These are phyloP conservation scores for Pseudonectria buxi DNA, from an alignment of 2,329 filamentous ascomycete species.

Conservation along the genomic window DNA sequence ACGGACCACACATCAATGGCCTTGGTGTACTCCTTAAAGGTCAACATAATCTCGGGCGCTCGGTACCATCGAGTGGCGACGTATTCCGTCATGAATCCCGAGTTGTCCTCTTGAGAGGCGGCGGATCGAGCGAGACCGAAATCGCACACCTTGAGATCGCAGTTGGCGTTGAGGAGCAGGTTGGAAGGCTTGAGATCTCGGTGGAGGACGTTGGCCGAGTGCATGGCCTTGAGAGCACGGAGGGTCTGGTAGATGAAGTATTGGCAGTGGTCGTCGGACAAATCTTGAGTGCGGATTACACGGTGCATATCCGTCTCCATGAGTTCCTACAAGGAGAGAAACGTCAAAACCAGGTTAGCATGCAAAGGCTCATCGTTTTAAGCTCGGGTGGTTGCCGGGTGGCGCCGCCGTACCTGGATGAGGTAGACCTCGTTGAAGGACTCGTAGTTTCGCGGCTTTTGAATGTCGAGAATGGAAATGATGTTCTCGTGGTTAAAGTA, in stretches of 20 bases:
- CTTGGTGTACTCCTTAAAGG: slow-evolving; percentile 99
- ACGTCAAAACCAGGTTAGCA: neutral
- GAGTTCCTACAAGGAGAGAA: slow-evolving; percentile 58
- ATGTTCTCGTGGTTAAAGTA: slow-evolving; percentile 99
- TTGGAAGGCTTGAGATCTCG: slow-evolving; percentile 97
- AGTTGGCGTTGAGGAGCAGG: slow-evolving; percentile 93
- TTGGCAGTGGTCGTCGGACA: slow-evolving; percentile 98
- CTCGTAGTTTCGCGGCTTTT: slow-evolving; percentile 94
- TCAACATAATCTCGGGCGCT: slow-evolving; percentile 99
- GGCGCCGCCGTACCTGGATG: slow-evolving; percentile 65
- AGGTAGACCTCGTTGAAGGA: slow-evolving; percentile 97
- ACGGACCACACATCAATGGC: slow-evolving; percentile 99
- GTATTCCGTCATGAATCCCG: slow-evolving; percentile 99
- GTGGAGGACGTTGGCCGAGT: slow-evolving; percentile 96
- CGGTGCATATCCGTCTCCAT: slow-evolving; percentile 99
- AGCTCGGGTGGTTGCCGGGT: neutral
- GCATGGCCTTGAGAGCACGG: slow-evolving; percentile 96
- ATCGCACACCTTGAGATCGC: slow-evolving; percentile 97
- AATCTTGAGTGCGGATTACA: slow-evolving; percentile 95
- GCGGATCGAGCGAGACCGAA: slow-evolving; percentile 94
- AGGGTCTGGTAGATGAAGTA: slow-evolving; percentile 99
- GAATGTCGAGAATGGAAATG: slow-evolving; percentile 98
- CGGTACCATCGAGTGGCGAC: slow-evolving; percentile 98
- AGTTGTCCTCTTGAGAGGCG: slow-evolving; percentile 96
- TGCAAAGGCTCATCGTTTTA: neutral